Conservation (phyloP, 176 grass and related monocot genomes). For the Oryza officinalis region DNA sequence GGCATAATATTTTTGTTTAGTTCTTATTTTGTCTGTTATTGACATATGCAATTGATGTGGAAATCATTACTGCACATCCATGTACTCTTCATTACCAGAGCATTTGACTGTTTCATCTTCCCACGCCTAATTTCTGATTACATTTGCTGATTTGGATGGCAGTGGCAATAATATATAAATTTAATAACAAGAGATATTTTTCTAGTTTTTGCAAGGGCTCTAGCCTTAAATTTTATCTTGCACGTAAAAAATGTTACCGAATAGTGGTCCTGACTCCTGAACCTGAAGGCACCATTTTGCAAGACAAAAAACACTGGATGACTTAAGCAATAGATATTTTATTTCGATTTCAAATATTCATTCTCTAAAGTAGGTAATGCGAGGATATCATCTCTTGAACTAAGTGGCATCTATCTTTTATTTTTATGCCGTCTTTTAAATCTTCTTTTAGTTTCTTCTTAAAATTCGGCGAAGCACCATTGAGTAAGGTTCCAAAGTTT, state of each 20-base stretch:
- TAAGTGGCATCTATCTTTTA: not conserved
- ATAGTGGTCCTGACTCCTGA: not conserved
- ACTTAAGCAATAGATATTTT: not conserved
- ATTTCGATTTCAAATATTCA: not conserved
- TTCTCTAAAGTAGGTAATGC: not conserved
- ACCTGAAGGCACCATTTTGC: not conserved
- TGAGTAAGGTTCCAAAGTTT: not conserved
- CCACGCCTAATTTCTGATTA: not conserved
- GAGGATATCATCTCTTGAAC: not conserved
- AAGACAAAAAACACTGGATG: too few relatives aligned
- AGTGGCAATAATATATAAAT: constrained; percentile 2
- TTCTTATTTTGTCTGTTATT: not conserved
- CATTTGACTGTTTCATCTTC: not conserved
- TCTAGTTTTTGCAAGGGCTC: not conserved
- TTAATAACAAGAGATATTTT: too few relatives aligned
- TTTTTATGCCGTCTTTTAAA: not conserved
- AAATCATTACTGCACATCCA: not conserved
- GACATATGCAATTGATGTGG: not conserved
- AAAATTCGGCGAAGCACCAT: constrained; percentile 1
- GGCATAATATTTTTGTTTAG: not conserved
- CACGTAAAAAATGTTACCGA: not conserved
- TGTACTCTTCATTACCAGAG: not conserved
- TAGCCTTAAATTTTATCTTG: constrained; percentile 12
- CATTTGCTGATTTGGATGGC: not conserved
- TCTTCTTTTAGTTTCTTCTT: not conserved